Evolutionary conservation across 805 yeast genomes (phyloP).

Genomic region (Nadsonia fulvescens): DNA sequence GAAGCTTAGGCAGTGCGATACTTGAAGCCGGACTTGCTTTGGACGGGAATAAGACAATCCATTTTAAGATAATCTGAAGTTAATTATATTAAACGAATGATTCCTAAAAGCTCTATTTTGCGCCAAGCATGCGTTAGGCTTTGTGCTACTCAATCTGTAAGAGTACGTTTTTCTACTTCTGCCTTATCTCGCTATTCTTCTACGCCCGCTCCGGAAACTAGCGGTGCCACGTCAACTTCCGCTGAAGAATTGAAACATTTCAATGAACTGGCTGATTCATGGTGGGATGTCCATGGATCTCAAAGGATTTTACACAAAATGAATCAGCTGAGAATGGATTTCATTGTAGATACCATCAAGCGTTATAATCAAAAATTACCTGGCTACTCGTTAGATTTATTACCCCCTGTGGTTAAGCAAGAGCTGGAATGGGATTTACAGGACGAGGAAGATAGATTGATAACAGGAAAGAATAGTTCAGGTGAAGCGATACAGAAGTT

Average conservation of each 20-base stretch:
- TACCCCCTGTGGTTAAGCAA: slow-evolving; percentile 32
- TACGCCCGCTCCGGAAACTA: slow-evolving; percentile 1
- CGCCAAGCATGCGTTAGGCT: too few relatives aligned
- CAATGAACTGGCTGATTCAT: slow-evolving; percentile 70
- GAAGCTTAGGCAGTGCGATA: too few relatives aligned
- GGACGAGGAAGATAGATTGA: not conserved
- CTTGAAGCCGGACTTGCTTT: too few relatives aligned
- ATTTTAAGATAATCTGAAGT: too few relatives aligned
- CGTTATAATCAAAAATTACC: slow-evolving; percentile 22
- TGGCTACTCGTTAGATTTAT: slow-evolving; percentile 50
- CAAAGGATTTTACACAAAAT: slow-evolving; percentile 87
- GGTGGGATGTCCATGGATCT: slow-evolving; percentile 96
- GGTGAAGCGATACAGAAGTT: slow-evolving; percentile 22
- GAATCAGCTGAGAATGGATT: slow-evolving; percentile 82
- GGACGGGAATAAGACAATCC: too few relatives aligned
- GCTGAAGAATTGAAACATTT: slow-evolving; percentile 63
- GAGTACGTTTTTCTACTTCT: too few relatives aligned
- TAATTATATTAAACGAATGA: too few relatives aligned
- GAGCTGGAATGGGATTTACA: slow-evolving; percentile 14
- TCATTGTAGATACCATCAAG: slow-evolving; percentile 43
- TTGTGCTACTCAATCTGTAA: too few relatives aligned
- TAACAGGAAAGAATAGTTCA: slow-evolving; percentile 5
- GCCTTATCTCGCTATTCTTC: too few relatives aligned
- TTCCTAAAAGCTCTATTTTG: too few relatives aligned
- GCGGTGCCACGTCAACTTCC: slow-evolving; percentile 9